These are phyloP conservation scores for Peronospora farinosa DNA, from an alignment of 352 stramenopile genomes.

Conservation along the genomic window DNA sequence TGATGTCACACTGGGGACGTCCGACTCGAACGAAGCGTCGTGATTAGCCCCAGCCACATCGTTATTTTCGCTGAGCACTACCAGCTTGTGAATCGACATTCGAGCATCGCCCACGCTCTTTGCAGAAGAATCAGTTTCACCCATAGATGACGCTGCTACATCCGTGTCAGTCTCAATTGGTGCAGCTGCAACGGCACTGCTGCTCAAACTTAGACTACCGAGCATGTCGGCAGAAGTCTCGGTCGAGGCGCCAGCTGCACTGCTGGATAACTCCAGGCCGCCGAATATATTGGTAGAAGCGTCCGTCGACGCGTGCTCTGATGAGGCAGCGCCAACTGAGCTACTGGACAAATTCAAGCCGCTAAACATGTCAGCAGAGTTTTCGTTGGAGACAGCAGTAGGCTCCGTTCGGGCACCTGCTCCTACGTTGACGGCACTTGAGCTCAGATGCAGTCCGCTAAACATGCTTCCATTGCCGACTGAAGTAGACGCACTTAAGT, in stretches of 20 bases:
- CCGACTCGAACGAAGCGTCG: constrained; percentile 6
- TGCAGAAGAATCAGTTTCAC: constrained; percentile 5
- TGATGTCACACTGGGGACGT: constrained; percentile 7
- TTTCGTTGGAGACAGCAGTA: constrained; percentile 1
- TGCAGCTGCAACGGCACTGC: constrained; percentile 4
- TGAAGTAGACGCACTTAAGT: constrained; percentile 2
- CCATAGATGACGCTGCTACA: background rate
- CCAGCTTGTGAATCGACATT: constrained; percentile 55
- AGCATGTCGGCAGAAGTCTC: constrained; percentile 9
- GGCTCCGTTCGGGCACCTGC: background rate
- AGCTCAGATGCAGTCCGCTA: constrained; percentile 21
- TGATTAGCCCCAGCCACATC: background rate
- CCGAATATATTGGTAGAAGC: constrained; percentile 11
- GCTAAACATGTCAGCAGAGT: constrained; percentile 18
- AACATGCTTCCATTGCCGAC: constrained; percentile 19
- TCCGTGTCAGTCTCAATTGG: constrained; percentile 9
- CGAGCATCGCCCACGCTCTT: constrained; percentile 26
- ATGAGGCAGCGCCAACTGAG: background rate
- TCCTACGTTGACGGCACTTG: constrained; percentile 6
- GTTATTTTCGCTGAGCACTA: constrained; percentile 26
- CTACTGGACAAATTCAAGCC: constrained; percentile 17
- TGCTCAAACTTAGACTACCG: constrained; percentile 12
- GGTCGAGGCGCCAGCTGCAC: background rate
- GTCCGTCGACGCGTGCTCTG: background rate
- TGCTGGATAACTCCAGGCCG: constrained; percentile 12